These are phyloP conservation scores for Poronia punctata DNA, from an alignment of 495 filamentous ascomycete species.

Conservation along the genomic window DNA sequence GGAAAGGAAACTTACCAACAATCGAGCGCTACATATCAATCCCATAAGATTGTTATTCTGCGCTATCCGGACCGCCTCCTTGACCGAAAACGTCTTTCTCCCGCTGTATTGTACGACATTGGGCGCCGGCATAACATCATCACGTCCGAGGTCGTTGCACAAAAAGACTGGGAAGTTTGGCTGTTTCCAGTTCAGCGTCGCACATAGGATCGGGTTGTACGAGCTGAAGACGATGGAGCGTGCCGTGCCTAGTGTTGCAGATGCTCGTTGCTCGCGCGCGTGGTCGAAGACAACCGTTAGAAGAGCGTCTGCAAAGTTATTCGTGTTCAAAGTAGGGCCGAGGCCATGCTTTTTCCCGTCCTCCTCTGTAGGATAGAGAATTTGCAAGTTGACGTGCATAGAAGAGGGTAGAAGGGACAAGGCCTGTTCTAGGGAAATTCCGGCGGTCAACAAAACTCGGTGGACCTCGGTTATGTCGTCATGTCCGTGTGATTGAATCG, in stretches of 20 bases:
- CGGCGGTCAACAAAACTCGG: slow-evolving; percentile 62
- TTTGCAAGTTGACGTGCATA: slow-evolving; percentile 80
- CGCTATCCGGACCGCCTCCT: slow-evolving; percentile 89
- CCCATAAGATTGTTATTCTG: slow-evolving; percentile 98
- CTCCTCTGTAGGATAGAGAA: slow-evolving; percentile 67
- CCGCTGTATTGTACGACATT: slow-evolving; percentile 53
- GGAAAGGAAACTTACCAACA: slow-evolving; percentile 59
- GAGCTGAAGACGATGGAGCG: slow-evolving; percentile 87
- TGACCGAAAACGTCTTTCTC: slow-evolving; percentile 70
- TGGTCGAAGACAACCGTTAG: slow-evolving; percentile 86
- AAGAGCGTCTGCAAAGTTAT: slow-evolving; percentile 76
- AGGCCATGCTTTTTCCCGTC: slow-evolving; percentile 64
- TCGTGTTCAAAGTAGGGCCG: slow-evolving; percentile 72
- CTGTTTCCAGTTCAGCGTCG: slow-evolving; percentile 96
- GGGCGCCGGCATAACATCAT: slow-evolving; percentile 33
- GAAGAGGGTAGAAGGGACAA: slow-evolving; percentile 63
- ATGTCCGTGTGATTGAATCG: slow-evolving; percentile 35
- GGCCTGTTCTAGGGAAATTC: slow-evolving; percentile 67
- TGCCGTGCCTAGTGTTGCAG: slow-evolving; percentile 55
- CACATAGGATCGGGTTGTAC: slow-evolving; percentile 83
- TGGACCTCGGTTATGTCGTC: slow-evolving; percentile 60
- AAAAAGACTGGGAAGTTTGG: slow-evolving; percentile 95
- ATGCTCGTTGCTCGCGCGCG: slow-evolving; percentile 65
- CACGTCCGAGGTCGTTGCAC: slow-evolving; percentile 80
- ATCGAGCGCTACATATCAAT: slow-evolving; percentile 74